Evolutionary conservation across 164 flowering plant genomes (phyloP), one percentile per base, ranked within the genome.

Genomic region (Stephania yunnanensis): DNA sequence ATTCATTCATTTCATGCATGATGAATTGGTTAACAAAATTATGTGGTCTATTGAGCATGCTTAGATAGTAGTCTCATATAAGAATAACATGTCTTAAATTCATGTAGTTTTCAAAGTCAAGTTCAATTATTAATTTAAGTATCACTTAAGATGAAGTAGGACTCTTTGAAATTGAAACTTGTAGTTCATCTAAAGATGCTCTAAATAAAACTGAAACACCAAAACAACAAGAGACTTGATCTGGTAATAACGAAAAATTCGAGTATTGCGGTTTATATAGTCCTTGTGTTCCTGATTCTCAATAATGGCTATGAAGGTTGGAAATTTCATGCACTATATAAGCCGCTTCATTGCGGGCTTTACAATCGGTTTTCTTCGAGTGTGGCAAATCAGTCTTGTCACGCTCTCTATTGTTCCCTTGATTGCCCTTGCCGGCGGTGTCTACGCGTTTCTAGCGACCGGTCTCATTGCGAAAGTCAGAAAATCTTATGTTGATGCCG

Each of bases 321-420:
- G 98, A 72, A 93, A 93, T 71, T 92, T 95, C 83, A 75, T 94
- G 87, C 99, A 96, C 82, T 96, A 96, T 77, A 84, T 96, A 30
- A 92, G 97, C 87, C 80, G 98, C 12, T 96, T 96, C 69, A 15
- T 94, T 30, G 87, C 83, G 3, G 99, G 99, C 6, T 96, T 96
- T 72, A 75, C 77, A 44, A 88, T 96, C 30, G 99, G 99, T 22
- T 96, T 96, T 78, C 61, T 80, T 0, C 87, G 92, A 52, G 94
- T 94, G 10, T 96, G 99, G 99, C 98, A 96, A 74, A 92, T 96
- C 65, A 92, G 93, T 81, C 83, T 96, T 31, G 98, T 94, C 19
- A 96, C 99, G 1, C 86, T 96, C 6, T 89, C 99, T 1, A 94
- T 96, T 20, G 98, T 96, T 1, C 99, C 99, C 30, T 78, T 92